phyloP scores from a whole-genome alignment of 768 basidiomycete species.

The Pilatotrama ljubarskyi region DNA sequence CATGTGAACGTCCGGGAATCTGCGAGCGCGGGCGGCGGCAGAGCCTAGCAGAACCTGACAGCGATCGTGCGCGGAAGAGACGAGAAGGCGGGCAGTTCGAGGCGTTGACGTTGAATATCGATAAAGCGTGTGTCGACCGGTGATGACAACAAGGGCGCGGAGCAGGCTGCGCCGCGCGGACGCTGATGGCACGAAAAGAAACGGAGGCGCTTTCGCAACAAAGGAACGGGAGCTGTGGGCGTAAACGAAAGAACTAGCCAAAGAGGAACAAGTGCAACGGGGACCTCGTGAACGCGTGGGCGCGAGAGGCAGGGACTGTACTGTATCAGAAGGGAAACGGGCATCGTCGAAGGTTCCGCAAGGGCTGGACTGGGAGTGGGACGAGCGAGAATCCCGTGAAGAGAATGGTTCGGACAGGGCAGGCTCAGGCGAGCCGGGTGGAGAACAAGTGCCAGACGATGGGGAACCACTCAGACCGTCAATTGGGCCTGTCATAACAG shows the following conservation, averaged over 20 bases:
- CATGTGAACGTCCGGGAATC: too few relatives aligned
- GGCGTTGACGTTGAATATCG: background rate
- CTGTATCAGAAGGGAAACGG: slow-evolving; percentile 9
- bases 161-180: slow-evolving; percentile 2
- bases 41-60: background rate
- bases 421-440: background rate
- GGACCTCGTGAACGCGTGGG: background rate
- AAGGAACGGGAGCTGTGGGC: slow-evolving; percentile 7
- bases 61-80: slow-evolving; percentile 6
- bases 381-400: background rate
- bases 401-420: background rate
- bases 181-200: slow-evolving; percentile 1
- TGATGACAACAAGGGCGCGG: background rate
- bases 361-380: background rate
- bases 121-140: background rate
- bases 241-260: background rate
- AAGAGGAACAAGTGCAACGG: slow-evolving; percentile 8
- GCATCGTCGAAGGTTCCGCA: slow-evolving; percentile 6
- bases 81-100: background rate
- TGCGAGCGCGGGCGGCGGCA: background rate
- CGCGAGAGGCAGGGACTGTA: background rate
- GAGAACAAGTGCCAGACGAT: background rate
- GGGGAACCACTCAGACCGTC: background rate
- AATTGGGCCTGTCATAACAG: background rate
- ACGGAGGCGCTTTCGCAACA: slow-evolving; percentile 5